phyloP scores from a whole-genome alignment of 2,329 filamentous ascomycete species.

The Colletotrichum simmondsii region DNA sequence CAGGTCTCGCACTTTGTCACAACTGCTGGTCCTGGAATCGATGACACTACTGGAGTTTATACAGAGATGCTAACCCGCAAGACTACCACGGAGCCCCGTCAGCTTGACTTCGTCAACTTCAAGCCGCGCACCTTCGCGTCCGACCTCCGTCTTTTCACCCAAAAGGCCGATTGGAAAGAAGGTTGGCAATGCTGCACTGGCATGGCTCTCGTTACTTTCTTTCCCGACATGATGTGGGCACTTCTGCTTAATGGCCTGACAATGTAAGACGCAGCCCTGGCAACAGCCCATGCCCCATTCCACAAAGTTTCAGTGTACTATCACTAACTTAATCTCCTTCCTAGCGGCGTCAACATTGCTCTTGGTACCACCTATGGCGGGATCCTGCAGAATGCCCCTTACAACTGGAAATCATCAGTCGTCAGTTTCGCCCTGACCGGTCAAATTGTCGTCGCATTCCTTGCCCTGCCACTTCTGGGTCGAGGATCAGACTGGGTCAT shows the following conservation, averaged over 20 bases:
- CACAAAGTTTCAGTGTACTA: constrained; percentile 20
- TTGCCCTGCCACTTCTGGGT: constrained; percentile 51
- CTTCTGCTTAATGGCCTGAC: constrained; percentile 45
- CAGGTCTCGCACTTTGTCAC: constrained; percentile 29
- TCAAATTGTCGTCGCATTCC: constrained; percentile 50
- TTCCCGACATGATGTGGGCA: constrained; percentile 55
- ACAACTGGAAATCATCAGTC: constrained; percentile 48
- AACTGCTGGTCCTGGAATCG: constrained; percentile 32
- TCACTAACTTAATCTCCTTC: constrained; percentile 44
- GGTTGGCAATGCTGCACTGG: constrained; percentile 38
- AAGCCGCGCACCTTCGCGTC: constrained; percentile 45
- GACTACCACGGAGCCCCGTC: constrained; percentile 16
- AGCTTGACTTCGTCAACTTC: constrained; percentile 49
- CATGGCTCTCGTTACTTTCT: constrained; percentile 46
- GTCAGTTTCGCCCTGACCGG: constrained; percentile 51
- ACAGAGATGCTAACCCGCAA: constrained; percentile 31
- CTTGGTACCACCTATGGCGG: constrained; percentile 52
- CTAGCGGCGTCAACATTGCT: constrained; percentile 51
- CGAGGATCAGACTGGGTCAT: constrained; percentile 50
- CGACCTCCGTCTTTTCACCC: constrained; percentile 52
- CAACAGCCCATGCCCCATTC: neutral
- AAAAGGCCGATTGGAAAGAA: constrained; percentile 49
- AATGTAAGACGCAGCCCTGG: constrained; percentile 1
- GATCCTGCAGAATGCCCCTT: constrained; percentile 47
- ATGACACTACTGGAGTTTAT: constrained; percentile 33